Conservation (phyloP, 2,329 filamentous ascomycete genomes). For the Blastomyces gilchristii region DNA sequence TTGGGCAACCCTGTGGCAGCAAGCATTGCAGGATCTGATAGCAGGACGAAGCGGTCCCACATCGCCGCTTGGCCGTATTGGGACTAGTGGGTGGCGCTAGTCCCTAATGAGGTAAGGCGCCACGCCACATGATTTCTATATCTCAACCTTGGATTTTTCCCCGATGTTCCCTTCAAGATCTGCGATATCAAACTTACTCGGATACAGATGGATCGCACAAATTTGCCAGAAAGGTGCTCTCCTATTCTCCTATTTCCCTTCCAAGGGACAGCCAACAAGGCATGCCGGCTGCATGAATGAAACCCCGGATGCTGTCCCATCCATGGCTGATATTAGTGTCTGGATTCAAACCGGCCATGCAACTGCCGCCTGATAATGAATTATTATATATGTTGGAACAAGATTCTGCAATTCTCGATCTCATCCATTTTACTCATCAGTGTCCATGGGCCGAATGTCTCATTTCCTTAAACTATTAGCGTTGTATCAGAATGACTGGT, state of each 20-base stretch:
- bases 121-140: slow-evolving; percentile 7
- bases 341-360: background rate
- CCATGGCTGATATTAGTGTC: background rate
- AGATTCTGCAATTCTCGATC: background rate
- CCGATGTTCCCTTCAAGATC: background rate
- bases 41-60: background rate
- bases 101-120: background rate
- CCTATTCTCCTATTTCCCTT: background rate
- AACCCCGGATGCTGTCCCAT: background rate
- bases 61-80: background rate
- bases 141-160: slow-evolving; percentile 5
- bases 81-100: background rate
- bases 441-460: background rate
- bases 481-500: background rate
- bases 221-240: too few species aligned
- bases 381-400: background rate
- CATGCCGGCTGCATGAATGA: background rate
- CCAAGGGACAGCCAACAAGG: background rate
- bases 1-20: slow-evolving; percentile 2
- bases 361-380: background rate
- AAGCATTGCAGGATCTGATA: slow-evolving; percentile 10
- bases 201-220: background rate
- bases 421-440: background rate
- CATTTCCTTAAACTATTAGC: background rate
- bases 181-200: background rate